Evolutionary conservation across 177 flowering plant genomes (phyloP), one percentile per base, ranked within the genome.

Genomic region (Vitis hybrid): DNA sequence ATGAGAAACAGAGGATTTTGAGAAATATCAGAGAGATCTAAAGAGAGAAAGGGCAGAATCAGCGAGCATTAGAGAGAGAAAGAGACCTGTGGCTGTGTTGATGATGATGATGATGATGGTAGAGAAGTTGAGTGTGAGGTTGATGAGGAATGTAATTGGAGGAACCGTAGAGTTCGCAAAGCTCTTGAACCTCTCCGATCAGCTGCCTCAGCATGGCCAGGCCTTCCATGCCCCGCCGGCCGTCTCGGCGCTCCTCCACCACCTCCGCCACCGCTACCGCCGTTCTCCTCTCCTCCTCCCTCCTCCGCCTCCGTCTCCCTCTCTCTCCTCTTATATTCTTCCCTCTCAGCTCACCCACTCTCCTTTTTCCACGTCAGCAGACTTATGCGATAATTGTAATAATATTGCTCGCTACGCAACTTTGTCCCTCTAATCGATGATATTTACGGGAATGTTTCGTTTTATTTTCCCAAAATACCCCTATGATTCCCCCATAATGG

Each of bases 131-230:
- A 64, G 15, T 67, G 31, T 38, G 55, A 70, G 57, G 63, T 28
- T 59, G 78, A 66, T 64, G 80, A 76, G 54, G 73, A 71, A 31
- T 62, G 52, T 50, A 15, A 47, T 79, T 71, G 67, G 77, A 73
- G 61, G 88, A 82, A 62, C 79, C 86, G 82, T 83, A 84, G 80
- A 89, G 82, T 63, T 87, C 79, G 56, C 84, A 76, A 70, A 87
- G 82, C 78, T 90, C 87, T 69, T 90, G 86, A 79, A 92, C 86
- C 87, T 91, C 92, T 63, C 87, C 90, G 78, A 92, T 91, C 69
- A 92, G 76, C 71, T 91, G 92, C 82, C 91, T 85, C 52, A 91
- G 88, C 96, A 91, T 89, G 83, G 90, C 89, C 83, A 82, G 71
- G 51, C 76, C 83, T 71, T 80, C 89, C 92, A 83, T 85, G 68